Evolutionary conservation across 176 grass and related monocot species (phyloP).

Genomic region (Rhipidocladum racemiflorum): DNA sequence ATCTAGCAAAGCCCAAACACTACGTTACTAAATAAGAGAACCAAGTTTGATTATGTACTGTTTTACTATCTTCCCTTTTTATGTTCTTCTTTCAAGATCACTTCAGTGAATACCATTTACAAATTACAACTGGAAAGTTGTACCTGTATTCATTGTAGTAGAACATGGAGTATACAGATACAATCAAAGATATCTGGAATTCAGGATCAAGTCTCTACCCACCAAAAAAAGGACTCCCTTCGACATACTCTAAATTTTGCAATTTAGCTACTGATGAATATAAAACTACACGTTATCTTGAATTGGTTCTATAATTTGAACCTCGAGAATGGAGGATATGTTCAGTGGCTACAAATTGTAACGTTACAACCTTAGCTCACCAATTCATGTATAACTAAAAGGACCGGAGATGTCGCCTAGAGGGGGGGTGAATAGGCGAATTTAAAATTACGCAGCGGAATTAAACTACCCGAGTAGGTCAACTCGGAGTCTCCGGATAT

Average conservation of each 20-base stretch:
- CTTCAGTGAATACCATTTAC: not conserved
- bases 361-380: not conserved
- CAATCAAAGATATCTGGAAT: not conserved
- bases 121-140: not conserved
- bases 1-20: not conserved
- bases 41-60: not conserved
- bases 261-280: not conserved
- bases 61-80: not conserved
- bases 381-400: not conserved
- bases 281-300: not conserved
- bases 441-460: no score
- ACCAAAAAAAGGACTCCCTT: not conserved
- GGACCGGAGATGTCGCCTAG: no score
- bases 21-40: not conserved
- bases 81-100: not conserved
- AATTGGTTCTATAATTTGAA: not conserved
- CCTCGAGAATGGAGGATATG: not conserved
- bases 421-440: no score
- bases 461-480: no score
- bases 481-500: no score
- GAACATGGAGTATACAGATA: not conserved
- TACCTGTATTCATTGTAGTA: not conserved
- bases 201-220: not conserved
- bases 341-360: not conserved
- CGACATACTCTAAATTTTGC: not conserved